Conservation (phyloP, 2,329 filamentous ascomycete species). For the Fusarium nanum region DNA sequence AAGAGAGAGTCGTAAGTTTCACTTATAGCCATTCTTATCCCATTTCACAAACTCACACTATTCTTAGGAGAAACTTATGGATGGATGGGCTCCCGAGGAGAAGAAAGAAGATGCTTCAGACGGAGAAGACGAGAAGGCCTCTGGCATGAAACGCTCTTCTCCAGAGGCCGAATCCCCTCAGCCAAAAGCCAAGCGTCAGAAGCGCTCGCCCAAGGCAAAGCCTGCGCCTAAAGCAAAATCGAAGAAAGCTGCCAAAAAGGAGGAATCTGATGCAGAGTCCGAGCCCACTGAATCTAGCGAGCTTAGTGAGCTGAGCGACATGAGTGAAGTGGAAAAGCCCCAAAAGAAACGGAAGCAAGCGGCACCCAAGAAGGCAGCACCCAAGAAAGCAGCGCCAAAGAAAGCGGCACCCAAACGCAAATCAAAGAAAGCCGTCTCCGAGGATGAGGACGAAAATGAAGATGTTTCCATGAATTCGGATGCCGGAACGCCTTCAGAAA, state of each 20-base stretch:
- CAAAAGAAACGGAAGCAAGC: conserved; percentile 37
- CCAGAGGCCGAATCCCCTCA: conserved; percentile 51
- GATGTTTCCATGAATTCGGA: conserved; percentile 27
- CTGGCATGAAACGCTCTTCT: conserved; percentile 51
- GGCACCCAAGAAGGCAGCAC: conserved; percentile 4
- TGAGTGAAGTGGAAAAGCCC: conserved; percentile 44
- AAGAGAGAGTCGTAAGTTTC: conserved; percentile 62
- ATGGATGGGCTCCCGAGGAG: conserved; percentile 50
- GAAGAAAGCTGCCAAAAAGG: conserved; percentile 44
- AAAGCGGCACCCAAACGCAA: conserved; percentile 5
- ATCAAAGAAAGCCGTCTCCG: conserved; percentile 44
- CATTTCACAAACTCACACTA: conserved; percentile 1
- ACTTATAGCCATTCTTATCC: not conserved
- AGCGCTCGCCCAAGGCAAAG: conserved; percentile 48
- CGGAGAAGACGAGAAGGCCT: conserved; percentile 45
- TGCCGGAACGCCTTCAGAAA: conserved; percentile 8
- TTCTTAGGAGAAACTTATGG: conserved; percentile 52
- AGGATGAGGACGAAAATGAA: conserved; percentile 46
- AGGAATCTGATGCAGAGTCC: conserved; percentile 36
- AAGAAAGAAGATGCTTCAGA: conserved; percentile 43
- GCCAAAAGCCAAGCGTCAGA: conserved; percentile 56
- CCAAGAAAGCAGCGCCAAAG: conserved; percentile 13
- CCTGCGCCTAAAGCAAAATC: conserved; percentile 47
- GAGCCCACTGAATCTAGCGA: conserved; percentile 39
- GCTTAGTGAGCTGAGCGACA: conserved; percentile 40